Conservation (phyloP, 371 early-diverging fungal species). For the Syncephalastrum racemosum region DNA sequence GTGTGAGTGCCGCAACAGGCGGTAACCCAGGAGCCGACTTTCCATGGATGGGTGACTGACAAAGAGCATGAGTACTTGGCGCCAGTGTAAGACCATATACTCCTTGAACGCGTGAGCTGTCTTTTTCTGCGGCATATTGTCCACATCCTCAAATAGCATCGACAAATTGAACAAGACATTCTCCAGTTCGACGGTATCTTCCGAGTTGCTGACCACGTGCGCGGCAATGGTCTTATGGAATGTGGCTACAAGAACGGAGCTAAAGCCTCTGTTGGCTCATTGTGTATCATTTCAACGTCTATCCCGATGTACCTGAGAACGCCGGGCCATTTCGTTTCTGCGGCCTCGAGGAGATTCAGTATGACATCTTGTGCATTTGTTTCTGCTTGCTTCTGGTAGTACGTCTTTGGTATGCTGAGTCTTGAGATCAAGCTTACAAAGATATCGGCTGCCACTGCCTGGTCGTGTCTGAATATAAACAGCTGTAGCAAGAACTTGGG, state of each 20-base stretch:
- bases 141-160: slow-evolving; percentile 30
- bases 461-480: slow-evolving; percentile 18
- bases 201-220: not conserved
- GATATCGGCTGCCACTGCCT: slow-evolving; percentile 23
- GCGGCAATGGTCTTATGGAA: no score
- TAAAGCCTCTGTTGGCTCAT: no score
- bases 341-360: slow-evolving; percentile 29
- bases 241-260: no score
- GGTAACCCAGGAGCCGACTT: slow-evolving; percentile 41
- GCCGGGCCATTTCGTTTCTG: slow-evolving; percentile 41
- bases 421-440: slow-evolving; percentile 34
- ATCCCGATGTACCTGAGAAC: slow-evolving; percentile 25
- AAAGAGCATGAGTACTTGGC: slow-evolving; percentile 39
- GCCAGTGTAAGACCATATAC: slow-evolving; percentile 36
- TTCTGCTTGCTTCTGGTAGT: no score
- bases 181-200: slow-evolving; percentile 36
- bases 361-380: slow-evolving; percentile 22
- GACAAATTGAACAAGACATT: slow-evolving; percentile 39
- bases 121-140: slow-evolving; percentile 1
- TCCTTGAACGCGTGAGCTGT: slow-evolving; percentile 23
- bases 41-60: slow-evolving; percentile 47
- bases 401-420: slow-evolving; percentile 1
- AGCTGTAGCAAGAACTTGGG: slow-evolving; percentile 39
- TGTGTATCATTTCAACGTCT: no score
- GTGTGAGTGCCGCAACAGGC: slow-evolving; percentile 28